These are phyloP conservation scores for Ophiostoma montium DNA, from an alignment of 2,329 filamentous ascomycete genomes.

Conservation along the genomic window DNA sequence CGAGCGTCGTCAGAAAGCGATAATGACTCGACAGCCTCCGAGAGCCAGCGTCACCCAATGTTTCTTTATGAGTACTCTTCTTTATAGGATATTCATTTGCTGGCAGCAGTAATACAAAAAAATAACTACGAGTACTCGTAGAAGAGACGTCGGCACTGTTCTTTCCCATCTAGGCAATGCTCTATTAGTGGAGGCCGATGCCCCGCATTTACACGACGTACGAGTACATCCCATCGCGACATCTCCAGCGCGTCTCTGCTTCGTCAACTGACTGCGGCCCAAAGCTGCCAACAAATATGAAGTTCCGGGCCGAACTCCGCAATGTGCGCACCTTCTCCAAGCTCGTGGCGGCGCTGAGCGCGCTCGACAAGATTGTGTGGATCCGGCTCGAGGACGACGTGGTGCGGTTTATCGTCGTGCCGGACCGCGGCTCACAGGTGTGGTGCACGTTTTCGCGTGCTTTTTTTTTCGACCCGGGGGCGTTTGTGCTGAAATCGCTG, in stretches of 20 bases:
- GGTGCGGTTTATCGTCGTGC: conserved; percentile 88
- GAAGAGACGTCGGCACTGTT: background rate
- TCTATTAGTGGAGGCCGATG: background rate
- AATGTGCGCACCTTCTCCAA: conserved; percentile 49
- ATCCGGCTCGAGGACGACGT: conserved; percentile 75
- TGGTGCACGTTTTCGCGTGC: conserved; percentile 56
- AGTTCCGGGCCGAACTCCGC: conserved; percentile 40
- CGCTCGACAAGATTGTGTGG: conserved; percentile 75
- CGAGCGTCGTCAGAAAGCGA: no score
- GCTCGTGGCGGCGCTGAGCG: conserved; percentile 48
- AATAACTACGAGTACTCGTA: no score
- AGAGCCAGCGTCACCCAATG: no score
- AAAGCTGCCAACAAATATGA: conserved; percentile 7
- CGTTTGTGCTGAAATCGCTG: conserved; percentile 74
- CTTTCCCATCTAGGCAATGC: conserved; percentile 10
- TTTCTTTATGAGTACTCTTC: no score
- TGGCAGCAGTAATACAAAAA: no score
- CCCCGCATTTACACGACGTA: conserved; percentile 10
- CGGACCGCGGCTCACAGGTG: conserved; percentile 87
- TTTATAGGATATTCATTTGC: no score
- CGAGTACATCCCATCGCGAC: no score
- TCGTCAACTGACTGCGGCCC: background rate
- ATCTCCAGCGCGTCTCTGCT: background rate
- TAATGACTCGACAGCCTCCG: no score
- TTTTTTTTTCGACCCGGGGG: conserved; percentile 69